Conservation (phyloP, 768 basidiomycete species). For the Phaeotremella skinneri region DNA sequence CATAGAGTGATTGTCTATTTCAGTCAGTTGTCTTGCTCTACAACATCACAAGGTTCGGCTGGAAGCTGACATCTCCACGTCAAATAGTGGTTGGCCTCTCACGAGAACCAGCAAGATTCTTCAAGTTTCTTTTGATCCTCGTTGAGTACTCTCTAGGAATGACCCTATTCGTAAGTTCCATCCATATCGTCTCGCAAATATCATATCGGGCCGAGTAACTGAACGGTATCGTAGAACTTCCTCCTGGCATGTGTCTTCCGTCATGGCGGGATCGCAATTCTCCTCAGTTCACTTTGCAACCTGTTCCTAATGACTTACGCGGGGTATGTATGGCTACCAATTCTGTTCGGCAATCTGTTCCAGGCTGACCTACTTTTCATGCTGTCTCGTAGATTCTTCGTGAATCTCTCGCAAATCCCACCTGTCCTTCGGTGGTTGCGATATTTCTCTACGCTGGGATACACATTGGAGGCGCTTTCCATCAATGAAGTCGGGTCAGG, state of each 20-base stretch:
- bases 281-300: conserved; percentile 64
- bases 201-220: background rate
- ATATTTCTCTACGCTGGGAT: conserved; percentile 64
- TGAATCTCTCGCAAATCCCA: conserved; percentile 78
- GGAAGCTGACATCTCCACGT: conserved; percentile 48
- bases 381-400: conserved; percentile 63
- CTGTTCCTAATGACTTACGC: conserved; percentile 55
- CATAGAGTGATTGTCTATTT: conserved; percentile 59
- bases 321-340: conserved; percentile 30
- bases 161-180: conserved; percentile 71
- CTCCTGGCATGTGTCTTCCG: conserved; percentile 76
- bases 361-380: background rate
- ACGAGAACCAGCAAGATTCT: conserved; percentile 73
- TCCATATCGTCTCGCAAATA: background rate
- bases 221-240: conserved; percentile 78
- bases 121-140: conserved; percentile 90
- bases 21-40: conserved; percentile 18
- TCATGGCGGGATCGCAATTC: conserved; percentile 86
- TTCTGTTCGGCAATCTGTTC: background rate
- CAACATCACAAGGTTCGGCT: background rate
- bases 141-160: conserved; percentile 79
- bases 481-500: conserved; percentile 92
- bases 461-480: conserved; percentile 63
- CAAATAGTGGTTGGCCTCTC: conserved; percentile 74
- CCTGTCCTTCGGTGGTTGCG: conserved; percentile 91